These are phyloP conservation scores for Phylloporus sp. DNA, from an alignment of 768 basidiomycete genomes.

Conservation along the genomic window DNA sequence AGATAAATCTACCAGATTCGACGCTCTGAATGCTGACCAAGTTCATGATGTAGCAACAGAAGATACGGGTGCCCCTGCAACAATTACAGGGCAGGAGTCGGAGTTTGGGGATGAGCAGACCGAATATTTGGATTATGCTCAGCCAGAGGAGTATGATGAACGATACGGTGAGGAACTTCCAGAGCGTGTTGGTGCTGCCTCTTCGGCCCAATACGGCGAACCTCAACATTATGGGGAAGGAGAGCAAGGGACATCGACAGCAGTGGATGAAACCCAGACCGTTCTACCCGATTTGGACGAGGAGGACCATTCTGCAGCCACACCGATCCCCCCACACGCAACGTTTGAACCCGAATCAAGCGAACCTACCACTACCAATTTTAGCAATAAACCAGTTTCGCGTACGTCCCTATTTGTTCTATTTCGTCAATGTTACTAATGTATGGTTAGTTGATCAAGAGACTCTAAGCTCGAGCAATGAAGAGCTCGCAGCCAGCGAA, in stretches of 20 bases:
- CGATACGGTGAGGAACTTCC: constrained; percentile 33
- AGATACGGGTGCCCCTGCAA: constrained; percentile 21
- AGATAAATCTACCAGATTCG: constrained; percentile 13
- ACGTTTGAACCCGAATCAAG: constrained; percentile 8
- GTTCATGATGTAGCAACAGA: constrained; percentile 19
- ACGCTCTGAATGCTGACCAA: constrained; percentile 28
- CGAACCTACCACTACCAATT: neutral
- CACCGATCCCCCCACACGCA: constrained; percentile 10
- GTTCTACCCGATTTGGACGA: constrained; percentile 11
- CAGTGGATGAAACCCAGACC: constrained; percentile 16
- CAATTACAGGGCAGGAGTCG: constrained; percentile 5
- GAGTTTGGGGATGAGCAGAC: constrained; percentile 31
- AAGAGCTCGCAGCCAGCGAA: constrained; percentile 1
- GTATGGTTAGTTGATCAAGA: constrained; percentile 9
- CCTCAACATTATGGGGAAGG: constrained; percentile 21
- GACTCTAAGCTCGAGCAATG: neutral
- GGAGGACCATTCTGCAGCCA: constrained; percentile 9
- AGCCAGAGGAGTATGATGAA: constrained; percentile 35
- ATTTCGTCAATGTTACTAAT: neutral
- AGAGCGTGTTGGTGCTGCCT: constrained; percentile 24
- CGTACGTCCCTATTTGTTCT: constrained; percentile 7
- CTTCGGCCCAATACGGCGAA: constrained; percentile 15
- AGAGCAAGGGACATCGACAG: constrained; percentile 16
- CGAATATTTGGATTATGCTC: constrained; percentile 32
- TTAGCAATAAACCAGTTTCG: neutral